Evolutionary conservation across 2,329 filamentous ascomycete species (phyloP).

Genomic region (Cercospora zeae-maydis): DNA sequence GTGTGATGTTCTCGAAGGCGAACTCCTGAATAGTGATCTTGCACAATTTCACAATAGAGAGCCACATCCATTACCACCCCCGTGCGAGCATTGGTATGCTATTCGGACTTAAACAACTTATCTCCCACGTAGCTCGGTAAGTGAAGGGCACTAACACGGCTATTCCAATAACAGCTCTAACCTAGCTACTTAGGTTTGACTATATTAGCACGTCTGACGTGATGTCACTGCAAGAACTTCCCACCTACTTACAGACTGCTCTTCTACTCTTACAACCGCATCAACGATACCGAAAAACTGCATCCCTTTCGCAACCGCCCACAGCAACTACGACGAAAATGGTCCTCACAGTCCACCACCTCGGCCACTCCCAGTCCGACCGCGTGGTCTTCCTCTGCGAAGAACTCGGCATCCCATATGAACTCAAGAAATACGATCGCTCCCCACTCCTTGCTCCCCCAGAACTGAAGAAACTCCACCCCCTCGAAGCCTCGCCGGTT

Average conservation of each 20-base stretch:
- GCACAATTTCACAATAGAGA: neutral
- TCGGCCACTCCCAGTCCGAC: constrained; percentile 56
- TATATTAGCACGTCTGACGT: neutral
- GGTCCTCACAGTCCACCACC: constrained; percentile 39
- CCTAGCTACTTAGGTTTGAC: neutral
- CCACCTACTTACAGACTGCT: neutral
- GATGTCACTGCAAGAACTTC: neutral
- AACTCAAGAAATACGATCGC: constrained; percentile 47
- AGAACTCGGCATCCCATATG: constrained; percentile 58
- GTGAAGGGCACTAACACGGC: neutral
- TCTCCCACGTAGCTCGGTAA: neutral
- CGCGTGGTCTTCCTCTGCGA: constrained; percentile 63
- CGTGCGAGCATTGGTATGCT: neutral
- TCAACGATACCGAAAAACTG: neutral
- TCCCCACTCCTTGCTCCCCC: constrained; percentile 39
- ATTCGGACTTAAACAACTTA: neutral
- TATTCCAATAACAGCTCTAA: neutral
- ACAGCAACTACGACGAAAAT: constrained; percentile 27
- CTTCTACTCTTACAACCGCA: neutral
- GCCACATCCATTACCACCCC: neutral
- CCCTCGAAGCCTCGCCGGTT: constrained; percentile 56
- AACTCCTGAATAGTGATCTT: neutral
- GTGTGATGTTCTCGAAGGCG: constrained; percentile 34
- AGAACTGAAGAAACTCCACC: constrained; percentile 37
- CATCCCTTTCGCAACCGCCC: neutral